Base-by-base conservation (phyloP, 805 yeast genomes). In the Lachancea quebecensis region DNA sequence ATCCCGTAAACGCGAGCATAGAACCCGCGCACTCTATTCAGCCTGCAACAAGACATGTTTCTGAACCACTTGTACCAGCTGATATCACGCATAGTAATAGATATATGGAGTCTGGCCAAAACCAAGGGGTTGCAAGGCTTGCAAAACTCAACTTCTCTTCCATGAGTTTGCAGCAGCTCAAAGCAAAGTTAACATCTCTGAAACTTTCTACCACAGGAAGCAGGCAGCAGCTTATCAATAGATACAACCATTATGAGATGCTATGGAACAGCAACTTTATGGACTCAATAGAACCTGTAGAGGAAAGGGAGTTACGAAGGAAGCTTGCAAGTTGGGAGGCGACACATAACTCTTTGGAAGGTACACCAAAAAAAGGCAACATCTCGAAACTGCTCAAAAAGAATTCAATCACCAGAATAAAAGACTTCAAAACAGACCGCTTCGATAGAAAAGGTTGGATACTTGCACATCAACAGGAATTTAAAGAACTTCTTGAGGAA, bases 181-280 rank as follows among this genome's bases (percentile, higher is more conserved):
- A 80, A 52, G 79, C 77, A 38, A 80, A 79, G 57, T 66, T 90
- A 12, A 42, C 69, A 1, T 70, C 74, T 7, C 59, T 77, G 17
- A 77, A 77, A 11, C 61, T 90, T 6, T 75, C 89, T 0, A 70
- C 78, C 0, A 62, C 59, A 9, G 98, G 97, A 0, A 64, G 82
- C 1, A 70, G 86, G 48, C 65, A 65, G 12, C 81, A 77, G 50
- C 56, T 89, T 53, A 90, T 85, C 49, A 65, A 74, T 15, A 66
- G 98, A 35, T 85, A 85, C 58, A 81, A 78, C 50, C 91, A 89
- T 52, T 90, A 80, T 67, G 78, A 83, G 45, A 77, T 81, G 29
- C 58, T 88, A 10, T 84, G 82, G 79, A 90, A 90, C 58, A 81
- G 95, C 10, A 88, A 88, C 56, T 73, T 59, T 39, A 51, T 81